Evolutionary conservation across 2,329 filamentous ascomycete genomes (phyloP).

Genomic region (Penicillium sp.): DNA sequence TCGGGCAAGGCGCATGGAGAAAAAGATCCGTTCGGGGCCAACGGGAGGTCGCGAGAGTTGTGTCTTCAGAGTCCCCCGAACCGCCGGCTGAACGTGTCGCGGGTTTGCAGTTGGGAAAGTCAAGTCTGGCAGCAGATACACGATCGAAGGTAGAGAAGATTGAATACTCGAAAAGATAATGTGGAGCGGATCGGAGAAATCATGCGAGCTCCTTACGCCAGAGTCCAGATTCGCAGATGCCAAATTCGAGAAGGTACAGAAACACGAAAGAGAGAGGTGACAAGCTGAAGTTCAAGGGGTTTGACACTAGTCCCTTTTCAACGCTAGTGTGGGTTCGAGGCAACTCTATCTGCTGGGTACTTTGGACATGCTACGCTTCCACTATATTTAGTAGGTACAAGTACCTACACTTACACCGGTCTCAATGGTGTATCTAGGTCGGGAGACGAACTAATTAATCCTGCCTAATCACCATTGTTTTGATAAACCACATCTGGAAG

Average conservation of each 20-base stretch:
- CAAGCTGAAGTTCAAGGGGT: neutral
- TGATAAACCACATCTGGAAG: no score
- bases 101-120: no score
- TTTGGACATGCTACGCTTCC: neutral
- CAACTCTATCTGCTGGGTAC: neutral
- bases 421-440: no score
- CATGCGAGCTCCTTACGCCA: slow-evolving; percentile 8
- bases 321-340: neutral
- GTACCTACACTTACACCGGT: no score
- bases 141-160: no score
- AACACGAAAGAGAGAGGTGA: neutral
- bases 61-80: no score
- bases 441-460: no score
- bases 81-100: no score
- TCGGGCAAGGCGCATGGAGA: slow-evolving; percentile 6
- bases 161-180: neutral
- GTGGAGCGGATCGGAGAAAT: slow-evolving; percentile 5
- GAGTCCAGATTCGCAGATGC: neutral
- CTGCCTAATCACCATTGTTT: no score
- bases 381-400: neutral
- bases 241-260: neutral
- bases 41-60: no score
- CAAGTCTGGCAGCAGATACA: no score
- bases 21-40: neutral
- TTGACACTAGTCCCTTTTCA: neutral